phyloP scores from a whole-genome alignment of 2,329 filamentous ascomycete species.

The Pyrenophora tritici-repentis region DNA sequence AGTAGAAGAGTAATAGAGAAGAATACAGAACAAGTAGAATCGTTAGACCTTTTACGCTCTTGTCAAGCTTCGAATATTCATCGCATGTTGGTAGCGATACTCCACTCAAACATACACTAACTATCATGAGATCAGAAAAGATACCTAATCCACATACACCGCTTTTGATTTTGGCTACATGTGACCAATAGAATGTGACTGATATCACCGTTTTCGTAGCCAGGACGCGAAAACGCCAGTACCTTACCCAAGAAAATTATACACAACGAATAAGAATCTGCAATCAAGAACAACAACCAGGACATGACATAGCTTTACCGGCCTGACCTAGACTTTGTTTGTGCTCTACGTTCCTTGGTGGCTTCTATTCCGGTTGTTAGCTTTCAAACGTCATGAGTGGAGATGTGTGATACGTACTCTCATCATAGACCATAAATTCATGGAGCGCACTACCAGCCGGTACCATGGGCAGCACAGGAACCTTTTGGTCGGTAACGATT shows the following conservation, averaged over 20 bases:
- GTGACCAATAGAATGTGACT: too few species aligned
- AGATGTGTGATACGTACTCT: constrained; percentile 59
- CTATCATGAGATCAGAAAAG: too few species aligned
- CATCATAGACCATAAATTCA: constrained; percentile 90
- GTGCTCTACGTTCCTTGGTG: constrained; percentile 36
- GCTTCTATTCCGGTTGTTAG: constrained; percentile 23
- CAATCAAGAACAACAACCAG: constrained; percentile 4
- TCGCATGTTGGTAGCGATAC: too few species aligned
- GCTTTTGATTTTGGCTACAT: too few species aligned
- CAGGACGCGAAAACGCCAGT: constrained; percentile 18
- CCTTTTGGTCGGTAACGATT: constrained; percentile 85
- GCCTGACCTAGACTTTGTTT: constrained; percentile 36
- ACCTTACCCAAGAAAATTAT: constrained; percentile 21
- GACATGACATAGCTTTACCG: constrained; percentile 21
- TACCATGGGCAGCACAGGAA: constrained; percentile 97
- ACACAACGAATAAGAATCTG: constrained; percentile 22
- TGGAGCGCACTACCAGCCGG: constrained; percentile 84
- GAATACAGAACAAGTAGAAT: too few species aligned
- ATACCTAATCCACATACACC: too few species aligned
- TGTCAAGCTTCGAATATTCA: too few species aligned
- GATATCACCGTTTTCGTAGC: too few species aligned
- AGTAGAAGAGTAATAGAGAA: too few species aligned
- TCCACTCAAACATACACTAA: too few species aligned
- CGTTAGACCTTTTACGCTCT: too few species aligned
- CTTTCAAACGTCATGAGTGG: not conserved